A percentile compares a stretch with the other conserved stretches of the same genome.
phyloP scores from a whole-genome alignment of 2,329 filamentous ascomycete species.

The Raffaelea deltoideospora region DNA sequence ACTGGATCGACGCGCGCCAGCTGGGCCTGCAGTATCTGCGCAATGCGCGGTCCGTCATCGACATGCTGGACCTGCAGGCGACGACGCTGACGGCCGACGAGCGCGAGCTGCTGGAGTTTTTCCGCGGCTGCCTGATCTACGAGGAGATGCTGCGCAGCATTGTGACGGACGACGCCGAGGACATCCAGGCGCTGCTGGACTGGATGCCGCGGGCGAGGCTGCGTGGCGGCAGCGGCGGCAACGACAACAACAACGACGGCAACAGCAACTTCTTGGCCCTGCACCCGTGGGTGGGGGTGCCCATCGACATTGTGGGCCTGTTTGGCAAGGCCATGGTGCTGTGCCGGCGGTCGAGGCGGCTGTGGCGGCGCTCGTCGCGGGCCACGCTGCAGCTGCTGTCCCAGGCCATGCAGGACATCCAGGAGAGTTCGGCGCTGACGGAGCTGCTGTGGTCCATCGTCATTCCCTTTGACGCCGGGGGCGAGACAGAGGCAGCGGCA shows the following conservation, averaged over 20 bases:
- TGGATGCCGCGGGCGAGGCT: conserved; percentile 2
- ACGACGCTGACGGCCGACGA: conserved; percentile 10
- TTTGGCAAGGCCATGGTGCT: conserved; percentile 20
- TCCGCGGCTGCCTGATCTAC: conserved; percentile 23
- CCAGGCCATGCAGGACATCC: conserved; percentile 14
- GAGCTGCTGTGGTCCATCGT: conserved; percentile 19
- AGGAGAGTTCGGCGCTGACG: conserved; percentile 20
- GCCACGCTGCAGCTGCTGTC: conserved; percentile 12
- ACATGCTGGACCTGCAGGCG: conserved; percentile 4
- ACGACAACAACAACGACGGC: background rate
- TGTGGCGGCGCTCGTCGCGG: conserved; percentile 10
- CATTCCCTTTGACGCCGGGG: background rate
- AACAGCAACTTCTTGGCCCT: conserved; percentile 6
- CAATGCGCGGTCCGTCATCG: conserved; percentile 12
- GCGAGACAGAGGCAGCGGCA: background rate
- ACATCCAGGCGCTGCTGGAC: conserved; percentile 8
- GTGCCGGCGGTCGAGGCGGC: conserved; percentile 19
- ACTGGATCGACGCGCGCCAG: conserved; percentile 22
- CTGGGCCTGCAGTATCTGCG: conserved; percentile 10
- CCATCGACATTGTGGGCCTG: conserved; percentile 16
- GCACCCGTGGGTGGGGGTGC: conserved; percentile 24
- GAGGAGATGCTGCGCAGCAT: conserved; percentile 24
- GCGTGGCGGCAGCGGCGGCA: too few relatives aligned
- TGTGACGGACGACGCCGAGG: conserved; percentile 18
- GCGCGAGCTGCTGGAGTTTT: conserved; percentile 18